Evolutionary conservation across 2,329 filamentous ascomycete genomes (phyloP).

Genomic region (Fusarium sp.): DNA sequence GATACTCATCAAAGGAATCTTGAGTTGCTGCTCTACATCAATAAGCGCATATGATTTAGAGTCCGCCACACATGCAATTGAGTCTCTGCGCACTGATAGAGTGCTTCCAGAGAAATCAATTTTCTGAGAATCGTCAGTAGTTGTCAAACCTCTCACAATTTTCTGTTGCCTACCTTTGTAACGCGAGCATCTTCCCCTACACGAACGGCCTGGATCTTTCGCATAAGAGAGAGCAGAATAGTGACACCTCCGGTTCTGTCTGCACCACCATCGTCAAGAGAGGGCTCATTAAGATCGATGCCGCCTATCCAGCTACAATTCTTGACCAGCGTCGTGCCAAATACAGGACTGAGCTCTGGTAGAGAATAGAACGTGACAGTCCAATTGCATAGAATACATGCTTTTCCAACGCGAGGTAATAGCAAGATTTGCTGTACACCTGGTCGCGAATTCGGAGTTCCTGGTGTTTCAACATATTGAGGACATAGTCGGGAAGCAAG

Average conservation of each 20-base stretch:
- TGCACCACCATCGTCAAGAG: conserved; percentile 45
- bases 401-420: conserved; percentile 85
- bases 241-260: conserved; percentile 64
- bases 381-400: conserved; percentile 93
- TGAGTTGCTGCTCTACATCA: conserved; percentile 91
- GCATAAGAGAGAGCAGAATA: conserved; percentile 83
- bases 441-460: conserved; percentile 59
- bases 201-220: conserved; percentile 83
- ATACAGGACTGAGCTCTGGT: conserved; percentile 92
- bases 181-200: conserved; percentile 82
- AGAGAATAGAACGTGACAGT: conserved; percentile 95
- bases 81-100: conserved; percentile 80
- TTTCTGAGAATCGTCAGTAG: conserved; percentile 55
- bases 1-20: conserved; percentile 94
- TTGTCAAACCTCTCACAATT: neutral
- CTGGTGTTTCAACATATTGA: conserved; percentile 70
- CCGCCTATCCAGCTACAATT: conserved; percentile 95
- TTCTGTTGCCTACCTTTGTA: conserved; percentile 66
- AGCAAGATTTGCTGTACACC: conserved; percentile 94
- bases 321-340: conserved; percentile 80
- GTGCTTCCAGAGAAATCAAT: conserved; percentile 90
- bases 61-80: conserved; percentile 93
- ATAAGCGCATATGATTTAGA: conserved; percentile 87
- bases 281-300: conserved; percentile 75
- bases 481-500: conserved; percentile 83